These are phyloP conservation scores for Gynochthodes officinalis DNA, from an alignment of 257 asterid genomes.

Conservation along the genomic window DNA sequence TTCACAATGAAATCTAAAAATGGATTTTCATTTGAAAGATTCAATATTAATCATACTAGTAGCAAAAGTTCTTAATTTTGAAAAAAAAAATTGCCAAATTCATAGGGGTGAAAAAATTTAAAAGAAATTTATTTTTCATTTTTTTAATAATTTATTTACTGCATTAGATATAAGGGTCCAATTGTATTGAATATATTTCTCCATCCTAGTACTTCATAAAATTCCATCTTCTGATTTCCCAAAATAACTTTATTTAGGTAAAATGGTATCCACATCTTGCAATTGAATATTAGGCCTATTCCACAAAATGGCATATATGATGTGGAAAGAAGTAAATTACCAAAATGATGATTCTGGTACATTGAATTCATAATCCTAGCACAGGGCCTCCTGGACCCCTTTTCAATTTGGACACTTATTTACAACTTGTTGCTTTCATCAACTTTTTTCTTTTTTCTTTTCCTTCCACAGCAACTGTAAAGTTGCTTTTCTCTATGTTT, in stretches of 20 bases:
- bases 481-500: neutral
- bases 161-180: neutral
- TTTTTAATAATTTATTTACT: too few relatives aligned
- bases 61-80: too few relatives aligned
- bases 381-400: neutral
- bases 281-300: neutral
- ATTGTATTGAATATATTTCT: too few relatives aligned
- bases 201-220: neutral
- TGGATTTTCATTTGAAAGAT: too few relatives aligned
- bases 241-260: neutral
- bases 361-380: neutral
- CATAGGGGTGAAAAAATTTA: too few relatives aligned
- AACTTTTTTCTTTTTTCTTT: too few relatives aligned
- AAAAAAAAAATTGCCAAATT: too few relatives aligned
- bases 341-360: neutral
- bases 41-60: too few relatives aligned
- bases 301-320: constrained; percentile 1
- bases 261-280: neutral
- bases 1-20: too few relatives aligned
- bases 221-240: neutral
- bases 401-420: constrained; percentile 3
- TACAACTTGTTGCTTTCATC: neutral
- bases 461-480: neutral
- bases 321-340: neutral
- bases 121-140: too few relatives aligned